Conservation (phyloP, 176 grass and related monocot genomes). For the Musa acuminata region DNA sequence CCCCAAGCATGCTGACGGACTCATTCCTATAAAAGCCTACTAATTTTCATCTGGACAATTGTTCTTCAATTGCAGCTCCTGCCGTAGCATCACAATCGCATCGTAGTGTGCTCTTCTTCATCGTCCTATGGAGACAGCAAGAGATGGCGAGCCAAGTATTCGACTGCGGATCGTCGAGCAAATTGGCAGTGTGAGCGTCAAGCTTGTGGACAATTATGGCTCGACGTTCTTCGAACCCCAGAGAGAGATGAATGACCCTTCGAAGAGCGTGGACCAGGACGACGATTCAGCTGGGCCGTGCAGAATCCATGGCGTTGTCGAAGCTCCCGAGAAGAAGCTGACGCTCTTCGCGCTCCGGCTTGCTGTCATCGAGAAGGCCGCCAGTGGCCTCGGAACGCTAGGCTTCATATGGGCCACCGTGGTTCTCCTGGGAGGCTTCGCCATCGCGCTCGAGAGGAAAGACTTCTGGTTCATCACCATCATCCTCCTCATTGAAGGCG, state of each 20-base stretch:
- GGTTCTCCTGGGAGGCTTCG: constrained; percentile 22
- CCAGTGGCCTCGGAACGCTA: constrained; percentile 14
- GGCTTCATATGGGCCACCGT: constrained; percentile 25
- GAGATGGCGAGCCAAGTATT: not conserved
- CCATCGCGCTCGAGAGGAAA: not conserved
- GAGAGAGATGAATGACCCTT: not conserved
- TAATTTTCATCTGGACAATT: no score
- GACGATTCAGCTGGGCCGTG: not conserved
- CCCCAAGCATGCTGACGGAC: not conserved
- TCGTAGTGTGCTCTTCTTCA: not conserved
- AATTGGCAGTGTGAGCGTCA: not conserved
- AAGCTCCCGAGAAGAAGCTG: constrained; percentile 19
- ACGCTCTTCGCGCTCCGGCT: constrained; percentile 17
- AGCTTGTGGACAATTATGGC: not conserved
- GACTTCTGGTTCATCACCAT: constrained; percentile 22
- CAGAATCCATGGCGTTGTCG: not conserved
- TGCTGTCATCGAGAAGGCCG: constrained; percentile 20
- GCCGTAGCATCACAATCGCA: no score
- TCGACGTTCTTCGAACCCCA: constrained; percentile 20
- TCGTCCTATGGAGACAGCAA: not conserved
- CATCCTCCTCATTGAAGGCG: constrained; percentile 19
- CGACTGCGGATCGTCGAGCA: constrained; percentile 8
- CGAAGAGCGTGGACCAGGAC: not conserved
- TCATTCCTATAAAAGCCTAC: no score
- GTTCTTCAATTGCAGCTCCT: no score